Conservation (phyloP, 352 stramenopile species). For the Pythium oligandrum region DNA sequence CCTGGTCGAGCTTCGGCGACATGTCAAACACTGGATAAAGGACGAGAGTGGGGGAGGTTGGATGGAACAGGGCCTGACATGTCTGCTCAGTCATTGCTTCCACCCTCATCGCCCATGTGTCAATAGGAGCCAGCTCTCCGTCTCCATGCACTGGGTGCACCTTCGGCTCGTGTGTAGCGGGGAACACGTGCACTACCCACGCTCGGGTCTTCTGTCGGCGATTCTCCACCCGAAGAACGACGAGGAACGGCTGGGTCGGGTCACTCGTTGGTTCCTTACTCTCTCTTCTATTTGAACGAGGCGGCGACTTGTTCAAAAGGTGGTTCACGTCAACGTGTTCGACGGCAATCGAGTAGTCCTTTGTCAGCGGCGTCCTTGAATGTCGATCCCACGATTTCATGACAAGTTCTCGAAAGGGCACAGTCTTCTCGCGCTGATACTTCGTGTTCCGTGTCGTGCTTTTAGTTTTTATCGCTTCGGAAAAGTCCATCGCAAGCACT, state of each 20-base stretch:
- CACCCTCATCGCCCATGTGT: constrained; percentile 10
- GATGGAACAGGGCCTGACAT: constrained; percentile 12
- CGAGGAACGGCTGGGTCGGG: background rate
- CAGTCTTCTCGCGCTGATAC: too few species aligned
- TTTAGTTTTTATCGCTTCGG: too few species aligned
- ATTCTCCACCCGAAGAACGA: background rate
- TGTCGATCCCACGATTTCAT: too few species aligned
- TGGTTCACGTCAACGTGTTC: too few species aligned
- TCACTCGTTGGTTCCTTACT: too few species aligned
- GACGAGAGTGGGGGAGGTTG: constrained; percentile 1
- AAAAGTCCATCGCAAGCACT: too few species aligned
- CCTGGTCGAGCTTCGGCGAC: background rate
- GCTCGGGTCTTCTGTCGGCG: background rate
- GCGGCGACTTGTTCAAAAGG: background rate
- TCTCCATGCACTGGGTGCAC: constrained; percentile 14
- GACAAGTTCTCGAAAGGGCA: too few species aligned
- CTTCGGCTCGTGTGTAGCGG: background rate
- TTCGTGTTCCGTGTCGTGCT: too few species aligned
- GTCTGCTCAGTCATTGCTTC: background rate
- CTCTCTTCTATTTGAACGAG: too few species aligned
- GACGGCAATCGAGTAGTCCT: too few species aligned
- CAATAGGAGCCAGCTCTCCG: constrained; percentile 6
- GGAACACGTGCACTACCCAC: constrained; percentile 4
- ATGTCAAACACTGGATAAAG: constrained; percentile 2
- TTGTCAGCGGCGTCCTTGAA: too few species aligned